These are phyloP conservation scores for Sporothrix curviconia DNA, from an alignment of 2,329 filamentous ascomycete genomes.

Conservation along the genomic window DNA sequence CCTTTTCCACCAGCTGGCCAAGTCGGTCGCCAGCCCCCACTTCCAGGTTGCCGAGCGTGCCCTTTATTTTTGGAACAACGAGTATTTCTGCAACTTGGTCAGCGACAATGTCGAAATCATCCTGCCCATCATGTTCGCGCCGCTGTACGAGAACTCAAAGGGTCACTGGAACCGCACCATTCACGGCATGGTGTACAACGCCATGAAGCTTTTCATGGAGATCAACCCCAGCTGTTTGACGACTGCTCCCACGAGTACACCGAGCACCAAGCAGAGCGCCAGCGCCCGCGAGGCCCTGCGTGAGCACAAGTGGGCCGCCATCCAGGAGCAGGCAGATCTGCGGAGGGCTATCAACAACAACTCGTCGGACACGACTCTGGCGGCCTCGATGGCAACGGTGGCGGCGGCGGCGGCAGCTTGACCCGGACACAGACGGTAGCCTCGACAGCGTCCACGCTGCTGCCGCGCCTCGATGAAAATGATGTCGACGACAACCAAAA, in stretches of 20 bases:
- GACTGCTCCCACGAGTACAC: conserved; percentile 98
- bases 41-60: conserved; percentile 98
- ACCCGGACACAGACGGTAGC: background rate
- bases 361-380: conserved; percentile 27
- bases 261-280: conserved; percentile 87
- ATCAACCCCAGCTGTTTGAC: conserved; percentile 96
- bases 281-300: conserved; percentile 75
- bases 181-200: conserved; percentile 99
- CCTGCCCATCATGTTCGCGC: conserved; percentile 97
- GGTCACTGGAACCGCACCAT: conserved; percentile 99
- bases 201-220: conserved; percentile 99
- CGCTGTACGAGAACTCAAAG: conserved; percentile 97
- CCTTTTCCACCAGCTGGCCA: conserved; percentile 92
- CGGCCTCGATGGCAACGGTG: no score
- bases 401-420: conserved; percentile 2
- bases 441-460: background rate
- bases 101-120: conserved; percentile 99
- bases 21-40: conserved; percentile 95
- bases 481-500: conserved; percentile 78
- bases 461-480: conserved; percentile 66
- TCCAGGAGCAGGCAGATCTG: conserved; percentile 72
- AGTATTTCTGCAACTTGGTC: conserved; percentile 98
- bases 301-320: conserved; percentile 81
- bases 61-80: conserved; percentile 99
- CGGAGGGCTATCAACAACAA: conserved; percentile 43